Evolutionary conservation across 2,329 filamentous ascomycete species (phyloP), one percentile per base, ranked within the genome.

Genomic region (Trichophaea hybrida): DNA sequence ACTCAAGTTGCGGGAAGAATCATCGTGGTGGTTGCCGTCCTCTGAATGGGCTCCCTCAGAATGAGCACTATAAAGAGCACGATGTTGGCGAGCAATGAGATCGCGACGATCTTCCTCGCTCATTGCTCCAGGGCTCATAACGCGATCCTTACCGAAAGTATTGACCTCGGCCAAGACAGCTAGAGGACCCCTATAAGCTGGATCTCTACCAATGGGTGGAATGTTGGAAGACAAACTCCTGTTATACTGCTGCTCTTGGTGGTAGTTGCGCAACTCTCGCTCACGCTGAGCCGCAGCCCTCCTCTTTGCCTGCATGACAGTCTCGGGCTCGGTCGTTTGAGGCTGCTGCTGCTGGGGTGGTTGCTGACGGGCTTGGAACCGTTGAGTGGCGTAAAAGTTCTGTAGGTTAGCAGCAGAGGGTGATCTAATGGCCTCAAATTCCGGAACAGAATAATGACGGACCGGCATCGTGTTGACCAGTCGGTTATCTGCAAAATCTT

Each of bases 231-330:
- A 83, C 86, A 83, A 88, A 97, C 93, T 96, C 88, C 91, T 85
- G 80, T 97, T 94, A 77, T 94, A 97, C 83, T 98, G 93, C 82
- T 98, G 93, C 82, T 98, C 93, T 77, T 96, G 94, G 77, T 98
- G 93, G 77, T 97, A 95, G 77, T 97, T 98, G 75, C 93, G 88
- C 75, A 98, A 84, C 78, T 98, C 93, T 75, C 91, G 87, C 80
- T 98, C 93, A 75, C 93, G 88, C 77, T 97, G 93, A 74, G 93
- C 93, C 71, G 93, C 93, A 88, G 97, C 94, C 79, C 91, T 86
- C 78, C 93, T 88, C 81, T 97, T 97, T 70, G 89, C 90, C 82
- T 97, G 93, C 80, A 95, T 88, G 83, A 96, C 88, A 77, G 96
- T 90, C 77, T 97, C 93, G 74, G 89, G 88, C 77, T 97, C 93